phyloP scores from a whole-genome alignment of 1,139 yeast genomes.

The Geotrichum europaeum region DNA sequence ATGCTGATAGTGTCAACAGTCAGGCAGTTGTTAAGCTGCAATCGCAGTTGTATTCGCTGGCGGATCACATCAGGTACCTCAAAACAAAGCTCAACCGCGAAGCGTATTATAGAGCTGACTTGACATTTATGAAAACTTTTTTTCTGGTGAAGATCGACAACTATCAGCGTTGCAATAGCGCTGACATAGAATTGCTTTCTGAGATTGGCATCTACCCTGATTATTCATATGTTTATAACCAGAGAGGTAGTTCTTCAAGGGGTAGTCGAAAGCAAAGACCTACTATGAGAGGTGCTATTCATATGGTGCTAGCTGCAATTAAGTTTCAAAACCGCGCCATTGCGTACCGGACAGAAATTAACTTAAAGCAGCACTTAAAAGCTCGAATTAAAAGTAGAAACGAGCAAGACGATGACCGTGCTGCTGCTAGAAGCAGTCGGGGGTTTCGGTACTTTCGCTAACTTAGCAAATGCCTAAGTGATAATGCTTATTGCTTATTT shows the following conservation, averaged over 20 bases:
- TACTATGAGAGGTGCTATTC: constrained; percentile 41
- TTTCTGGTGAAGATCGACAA: constrained; percentile 44
- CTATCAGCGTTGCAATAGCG: constrained; percentile 39
- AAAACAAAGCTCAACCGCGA: constrained; percentile 27
- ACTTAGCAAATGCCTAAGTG: not conserved
- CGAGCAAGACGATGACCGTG: not conserved
- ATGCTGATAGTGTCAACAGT: not conserved
- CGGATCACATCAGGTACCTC: constrained; percentile 24
- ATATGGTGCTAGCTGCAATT: constrained; percentile 52
- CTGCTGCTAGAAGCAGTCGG: not conserved
- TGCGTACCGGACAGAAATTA: constrained; percentile 14
- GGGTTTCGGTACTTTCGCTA: not conserved
- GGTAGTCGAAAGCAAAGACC: constrained; percentile 26
- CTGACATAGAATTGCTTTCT: constrained; percentile 43
- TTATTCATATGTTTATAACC: constrained; percentile 1
- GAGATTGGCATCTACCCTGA: constrained; percentile 51
- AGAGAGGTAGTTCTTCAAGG: not conserved
- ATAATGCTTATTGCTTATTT: not conserved
- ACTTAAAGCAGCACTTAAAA: constrained; percentile 9
- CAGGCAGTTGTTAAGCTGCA: not conserved
- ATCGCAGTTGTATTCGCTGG: constrained; percentile 19
- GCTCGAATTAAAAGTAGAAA: constrained; percentile 1
- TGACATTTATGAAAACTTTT: constrained; percentile 48
- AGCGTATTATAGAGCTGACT: constrained; percentile 41
- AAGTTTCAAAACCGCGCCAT: constrained; percentile 43